These are phyloP conservation scores for Daldinia sp. DNA, from an alignment of 2,329 filamentous ascomycete species.

Conservation along the genomic window DNA sequence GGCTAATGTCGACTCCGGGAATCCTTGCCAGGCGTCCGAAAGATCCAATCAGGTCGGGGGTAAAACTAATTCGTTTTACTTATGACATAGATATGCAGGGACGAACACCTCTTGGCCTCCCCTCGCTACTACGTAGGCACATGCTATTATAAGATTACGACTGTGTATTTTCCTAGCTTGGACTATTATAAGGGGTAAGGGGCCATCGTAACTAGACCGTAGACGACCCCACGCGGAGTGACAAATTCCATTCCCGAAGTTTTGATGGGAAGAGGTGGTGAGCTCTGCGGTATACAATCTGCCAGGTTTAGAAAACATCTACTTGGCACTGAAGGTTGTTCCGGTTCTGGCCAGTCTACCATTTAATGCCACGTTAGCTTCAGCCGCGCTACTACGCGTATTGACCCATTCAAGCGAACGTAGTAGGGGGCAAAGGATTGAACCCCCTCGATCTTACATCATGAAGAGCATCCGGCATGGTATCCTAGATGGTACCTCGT, in stretches of 20 bases:
- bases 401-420: slow-evolving; percentile 19
- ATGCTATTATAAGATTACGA: slow-evolving; percentile 25
- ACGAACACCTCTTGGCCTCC: slow-evolving; percentile 23
- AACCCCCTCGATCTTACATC: slow-evolving; percentile 24
- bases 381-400: slow-evolving; percentile 28
- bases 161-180: slow-evolving; percentile 22
- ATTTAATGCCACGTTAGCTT: slow-evolving; percentile 34
- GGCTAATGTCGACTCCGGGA: slow-evolving; percentile 32
- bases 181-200: slow-evolving; percentile 7
- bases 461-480: slow-evolving; percentile 21
- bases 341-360: slow-evolving; percentile 8
- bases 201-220: too few species aligned
- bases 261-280: not conserved
- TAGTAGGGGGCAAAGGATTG: slow-evolving; percentile 17
- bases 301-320: not conserved
- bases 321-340: slow-evolving; percentile 17
- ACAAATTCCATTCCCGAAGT: slow-evolving; percentile 35
- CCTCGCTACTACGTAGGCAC: slow-evolving; percentile 20
- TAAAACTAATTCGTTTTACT: slow-evolving; percentile 39
- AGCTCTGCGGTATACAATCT: slow-evolving; percentile 3
- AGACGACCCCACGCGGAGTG: slow-evolving; percentile 30
- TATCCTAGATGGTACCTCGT: slow-evolving; percentile 23
- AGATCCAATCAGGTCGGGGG: slow-evolving; percentile 38
- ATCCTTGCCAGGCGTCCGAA: slow-evolving; percentile 26
- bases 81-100: slow-evolving; percentile 34